Conservation (phyloP, 2,329 filamentous ascomycete genomes). For the Cytospora leucostoma region DNA sequence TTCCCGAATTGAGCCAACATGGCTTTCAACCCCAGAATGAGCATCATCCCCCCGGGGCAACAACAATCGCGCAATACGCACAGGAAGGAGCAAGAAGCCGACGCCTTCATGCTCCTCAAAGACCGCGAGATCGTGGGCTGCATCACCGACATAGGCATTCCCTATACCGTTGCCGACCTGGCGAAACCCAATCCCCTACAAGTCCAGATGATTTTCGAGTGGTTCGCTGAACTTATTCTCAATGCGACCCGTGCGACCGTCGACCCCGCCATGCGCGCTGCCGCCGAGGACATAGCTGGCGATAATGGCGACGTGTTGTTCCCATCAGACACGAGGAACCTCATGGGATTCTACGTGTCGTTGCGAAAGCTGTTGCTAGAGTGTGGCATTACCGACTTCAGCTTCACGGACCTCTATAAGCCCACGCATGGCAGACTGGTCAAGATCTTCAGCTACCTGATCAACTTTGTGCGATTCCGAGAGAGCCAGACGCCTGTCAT, state of each 20-base stretch:
- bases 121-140: conserved; percentile 89
- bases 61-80: conserved; percentile 48
- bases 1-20: conserved; percentile 40
- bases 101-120: conserved; percentile 61
- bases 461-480: conserved; percentile 97
- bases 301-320: conserved; percentile 78
- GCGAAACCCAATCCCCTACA: conserved; percentile 92
- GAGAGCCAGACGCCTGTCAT: conserved; percentile 89
- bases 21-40: conserved; percentile 62
- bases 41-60: conserved; percentile 57
- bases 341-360: conserved; percentile 94
- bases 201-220: conserved; percentile 97
- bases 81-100: conserved; percentile 61
- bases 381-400: conserved; percentile 92
- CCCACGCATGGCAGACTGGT: conserved; percentile 87
- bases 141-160: conserved; percentile 94
- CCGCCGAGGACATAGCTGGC: conserved; percentile 82
- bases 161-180: conserved; percentile 81
- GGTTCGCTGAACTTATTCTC: conserved; percentile 91
- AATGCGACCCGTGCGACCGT: conserved; percentile 92
- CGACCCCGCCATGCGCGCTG: conserved; percentile 91
- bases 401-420: conserved; percentile 86
- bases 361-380: conserved; percentile 77
- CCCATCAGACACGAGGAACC: conserved; percentile 82
- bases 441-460: conserved; percentile 96